Evolutionary conservation across 2,329 filamentous ascomycete species (phyloP), one percentile per base, ranked within the genome.

Genomic region (Penicillium sclerotigenum): DNA sequence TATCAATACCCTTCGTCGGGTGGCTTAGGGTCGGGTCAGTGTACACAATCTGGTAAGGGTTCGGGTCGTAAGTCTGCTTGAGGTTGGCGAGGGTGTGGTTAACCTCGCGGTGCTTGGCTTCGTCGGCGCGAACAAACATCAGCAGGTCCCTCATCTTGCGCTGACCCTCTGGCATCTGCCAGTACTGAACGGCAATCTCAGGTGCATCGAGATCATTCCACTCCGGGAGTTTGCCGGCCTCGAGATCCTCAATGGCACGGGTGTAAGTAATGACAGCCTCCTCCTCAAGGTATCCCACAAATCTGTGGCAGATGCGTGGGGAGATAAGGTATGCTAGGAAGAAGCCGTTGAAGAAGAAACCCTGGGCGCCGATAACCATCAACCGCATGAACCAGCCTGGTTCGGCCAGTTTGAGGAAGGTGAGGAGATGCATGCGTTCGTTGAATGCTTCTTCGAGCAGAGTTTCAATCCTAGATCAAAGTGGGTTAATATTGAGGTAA

Each of bases 231-330:
- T 85, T 83, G n/a, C 93, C 93, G 3, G 83, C 81, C 56, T 97
- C 92, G 24, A 99, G 83, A 69, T 97, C 94, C 63, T 86, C 80
- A 66, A 97, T 89, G 58, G 91, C 90, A 47, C 91, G 86, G 0
- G 91, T 94, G 78, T 99, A 99, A 0, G 94, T 99, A 69, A 96
- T 83, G 1, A 97, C 93, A 9, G 94, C 94, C 75, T 99, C 94
- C 73, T 99, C 94, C 75, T 99, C 94, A 13, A 99, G 85, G 67
- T 97, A 97, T 1, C 92, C 94, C 51, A 97, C 92, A 73, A 99
- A 97, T 42, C 94, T 88, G 74, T 99, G 94, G 68, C 90, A 93
- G 60, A 90, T 93, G 59, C 87, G 86, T 7, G 94, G 93, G 1
- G 88, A 91, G 58, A 96, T 69, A 33, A 99, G 85, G 76, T 97